Conservation (phyloP, 2,329 filamentous ascomycete species). For the Talaromyces atroroseus region DNA sequence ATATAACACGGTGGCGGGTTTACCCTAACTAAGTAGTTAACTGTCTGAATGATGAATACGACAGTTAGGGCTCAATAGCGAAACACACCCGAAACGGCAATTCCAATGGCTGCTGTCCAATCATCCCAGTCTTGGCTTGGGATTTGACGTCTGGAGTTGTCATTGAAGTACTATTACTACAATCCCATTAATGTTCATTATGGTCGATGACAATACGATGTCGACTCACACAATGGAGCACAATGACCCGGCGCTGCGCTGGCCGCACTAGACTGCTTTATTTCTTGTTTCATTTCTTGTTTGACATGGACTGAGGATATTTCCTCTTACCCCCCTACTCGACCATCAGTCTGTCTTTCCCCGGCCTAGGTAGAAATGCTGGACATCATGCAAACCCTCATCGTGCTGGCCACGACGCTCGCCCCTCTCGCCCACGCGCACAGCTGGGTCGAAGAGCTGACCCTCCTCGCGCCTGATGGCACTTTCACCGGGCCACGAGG, state of each 20-base stretch:
- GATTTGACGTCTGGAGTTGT: no score
- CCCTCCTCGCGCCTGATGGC: conserved; percentile 66
- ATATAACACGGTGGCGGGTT: no score
- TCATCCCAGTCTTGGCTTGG: no score
- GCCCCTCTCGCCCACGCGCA: conserved; percentile 50
- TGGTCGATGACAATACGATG: not conserved
- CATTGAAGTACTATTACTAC: no score
- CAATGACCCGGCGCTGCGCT: not conserved
- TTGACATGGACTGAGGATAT: not conserved
- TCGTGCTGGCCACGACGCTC: conserved; percentile 17
- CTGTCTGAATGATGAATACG: no score
- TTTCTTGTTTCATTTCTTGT: not conserved
- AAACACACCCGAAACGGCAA: no score
- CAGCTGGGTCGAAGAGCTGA: conserved; percentile 76
- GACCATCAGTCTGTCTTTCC: not conserved
- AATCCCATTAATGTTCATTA: no score
- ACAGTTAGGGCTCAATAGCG: not conserved
- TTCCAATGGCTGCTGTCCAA: no score
- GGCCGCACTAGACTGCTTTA: not conserved
- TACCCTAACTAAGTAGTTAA: no score
- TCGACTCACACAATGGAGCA: not conserved
- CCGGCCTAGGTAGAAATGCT: no score
- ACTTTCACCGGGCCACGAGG: conserved; percentile 65
- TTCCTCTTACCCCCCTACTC: not conserved
- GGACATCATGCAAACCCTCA: conserved; percentile 12